These are phyloP conservation scores for Stephanodiscus minutulus DNA, from an alignment of 108 stramenopile species.

Conservation along the genomic window DNA sequence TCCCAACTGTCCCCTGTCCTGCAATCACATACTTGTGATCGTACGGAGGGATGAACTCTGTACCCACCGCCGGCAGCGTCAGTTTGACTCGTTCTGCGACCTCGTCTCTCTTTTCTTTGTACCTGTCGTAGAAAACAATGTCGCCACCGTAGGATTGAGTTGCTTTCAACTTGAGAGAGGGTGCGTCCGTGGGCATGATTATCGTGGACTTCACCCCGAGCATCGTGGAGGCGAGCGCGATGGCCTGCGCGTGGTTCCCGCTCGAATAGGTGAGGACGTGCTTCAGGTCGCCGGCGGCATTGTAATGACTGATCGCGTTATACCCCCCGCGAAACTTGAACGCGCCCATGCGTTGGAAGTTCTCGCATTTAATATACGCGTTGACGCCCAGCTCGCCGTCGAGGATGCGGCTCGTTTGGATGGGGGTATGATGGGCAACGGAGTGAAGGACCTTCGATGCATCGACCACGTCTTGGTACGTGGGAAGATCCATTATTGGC, in stretches of 20 bases:
- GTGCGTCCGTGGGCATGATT: slow-evolving; percentile 54
- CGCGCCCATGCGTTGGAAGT: slow-evolving; percentile 49
- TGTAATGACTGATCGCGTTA: slow-evolving; percentile 31
- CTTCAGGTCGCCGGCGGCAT: slow-evolving; percentile 4
- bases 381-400: slow-evolving; percentile 33
- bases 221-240: slow-evolving; percentile 39
- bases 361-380: slow-evolving; percentile 44
- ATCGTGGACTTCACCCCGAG: slow-evolving; percentile 42
- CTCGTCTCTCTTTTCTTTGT: slow-evolving; percentile 42
- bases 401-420: slow-evolving; percentile 42
- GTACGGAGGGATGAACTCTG: slow-evolving; percentile 46
- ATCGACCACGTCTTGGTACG: slow-evolving; percentile 37
- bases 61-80: slow-evolving; percentile 26
- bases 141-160: slow-evolving; percentile 42
- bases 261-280: slow-evolving; percentile 51
- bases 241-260: slow-evolving; percentile 52
- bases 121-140: slow-evolving; percentile 48
- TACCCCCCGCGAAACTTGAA: slow-evolving; percentile 50
- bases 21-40: slow-evolving; percentile 53
- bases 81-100: slow-evolving; percentile 28
- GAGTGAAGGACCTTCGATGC: slow-evolving; percentile 25
- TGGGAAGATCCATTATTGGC: slow-evolving; percentile 23
- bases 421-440: slow-evolving; percentile 40
- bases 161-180: slow-evolving; percentile 39
- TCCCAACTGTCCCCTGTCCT: slow-evolving; percentile 46